These are phyloP conservation scores for Papilionanthe hybrid DNA, from an alignment of 116 monocot genomes.

Conservation along the genomic window DNA sequence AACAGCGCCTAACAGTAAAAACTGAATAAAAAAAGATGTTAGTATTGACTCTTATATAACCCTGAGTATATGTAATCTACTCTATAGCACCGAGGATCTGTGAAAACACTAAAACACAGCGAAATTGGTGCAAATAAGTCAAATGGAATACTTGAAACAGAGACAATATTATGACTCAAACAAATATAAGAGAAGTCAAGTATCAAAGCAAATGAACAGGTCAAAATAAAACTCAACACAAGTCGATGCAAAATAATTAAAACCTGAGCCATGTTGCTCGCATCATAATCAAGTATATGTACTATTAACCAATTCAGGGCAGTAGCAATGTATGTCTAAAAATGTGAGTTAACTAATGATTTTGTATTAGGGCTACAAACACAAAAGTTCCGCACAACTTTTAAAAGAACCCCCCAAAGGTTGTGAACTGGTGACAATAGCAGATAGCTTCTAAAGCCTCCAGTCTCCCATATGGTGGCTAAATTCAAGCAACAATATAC, in stretches of 20 bases:
- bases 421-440: neutral
- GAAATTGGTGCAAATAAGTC: neutral
- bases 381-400: neutral
- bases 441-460: neutral
- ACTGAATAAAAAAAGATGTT: constrained; percentile 32
- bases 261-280: neutral
- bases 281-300: neutral
- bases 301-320: neutral
- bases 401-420: neutral
- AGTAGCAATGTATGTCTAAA: neutral
- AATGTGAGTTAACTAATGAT: neutral
- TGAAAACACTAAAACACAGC: neutral
- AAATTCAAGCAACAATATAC: neutral
- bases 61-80: neutral
- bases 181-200: neutral
- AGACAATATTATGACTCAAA: too few relatives aligned
- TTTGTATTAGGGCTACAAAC: neutral
- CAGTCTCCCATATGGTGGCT: neutral
- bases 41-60: neutral
- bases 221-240: neutral
- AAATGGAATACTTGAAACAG: neutral
- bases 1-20: constrained; percentile 70
- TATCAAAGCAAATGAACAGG: neutral
- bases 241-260: neutral
- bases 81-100: neutral